Evolutionary conservation across 1,284 basidiomycete species (phyloP).

Genomic region (Polyporus tsugae): DNA sequence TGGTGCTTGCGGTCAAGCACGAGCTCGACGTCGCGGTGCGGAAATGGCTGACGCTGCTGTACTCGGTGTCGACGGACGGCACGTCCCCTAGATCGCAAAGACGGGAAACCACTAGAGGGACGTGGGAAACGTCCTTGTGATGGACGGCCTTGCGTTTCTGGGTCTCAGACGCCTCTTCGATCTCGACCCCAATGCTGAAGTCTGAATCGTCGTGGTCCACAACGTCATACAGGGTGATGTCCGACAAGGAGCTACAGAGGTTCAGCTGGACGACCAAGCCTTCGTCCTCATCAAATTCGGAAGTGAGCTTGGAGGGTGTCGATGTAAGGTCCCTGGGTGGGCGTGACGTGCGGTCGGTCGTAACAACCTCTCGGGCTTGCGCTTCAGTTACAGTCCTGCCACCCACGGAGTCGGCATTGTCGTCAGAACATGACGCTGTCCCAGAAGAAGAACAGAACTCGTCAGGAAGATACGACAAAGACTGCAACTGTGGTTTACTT

Average conservation of each 20-base stretch:
- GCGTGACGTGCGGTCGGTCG: not conserved
- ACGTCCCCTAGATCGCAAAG: not conserved
- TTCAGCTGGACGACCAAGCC: not conserved
- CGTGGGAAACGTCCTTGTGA: not conserved
- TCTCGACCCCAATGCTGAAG: conserved; percentile 17
- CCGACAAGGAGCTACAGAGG: not conserved
- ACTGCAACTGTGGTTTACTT: not conserved
- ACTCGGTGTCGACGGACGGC: conserved; percentile 4
- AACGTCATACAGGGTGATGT: conserved; percentile 6
- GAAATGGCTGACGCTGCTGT: conserved; percentile 8
- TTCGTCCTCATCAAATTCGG: not conserved
- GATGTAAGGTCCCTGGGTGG: not conserved
- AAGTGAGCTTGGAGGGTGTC: not conserved
- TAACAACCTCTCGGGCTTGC: too few relatives aligned
- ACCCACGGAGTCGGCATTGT: not conserved
- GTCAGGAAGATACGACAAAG: not conserved
- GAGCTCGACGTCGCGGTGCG: not conserved
- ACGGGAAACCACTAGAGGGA: not conserved
- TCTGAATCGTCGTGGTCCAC: conserved; percentile 2
- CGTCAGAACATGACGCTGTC: not conserved
- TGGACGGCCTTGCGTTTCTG: not conserved
- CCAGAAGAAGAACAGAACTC: not conserved
- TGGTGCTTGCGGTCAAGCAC: not conserved
- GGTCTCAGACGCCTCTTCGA: conserved; percentile 7
- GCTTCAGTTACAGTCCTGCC: not conserved